Percentiles rank a stretch among this genome's conserved stretches.
These are phyloP conservation scores for Canna indica DNA, from an alignment of 176 grass and related monocot genomes.

Conservation along the genomic window DNA sequence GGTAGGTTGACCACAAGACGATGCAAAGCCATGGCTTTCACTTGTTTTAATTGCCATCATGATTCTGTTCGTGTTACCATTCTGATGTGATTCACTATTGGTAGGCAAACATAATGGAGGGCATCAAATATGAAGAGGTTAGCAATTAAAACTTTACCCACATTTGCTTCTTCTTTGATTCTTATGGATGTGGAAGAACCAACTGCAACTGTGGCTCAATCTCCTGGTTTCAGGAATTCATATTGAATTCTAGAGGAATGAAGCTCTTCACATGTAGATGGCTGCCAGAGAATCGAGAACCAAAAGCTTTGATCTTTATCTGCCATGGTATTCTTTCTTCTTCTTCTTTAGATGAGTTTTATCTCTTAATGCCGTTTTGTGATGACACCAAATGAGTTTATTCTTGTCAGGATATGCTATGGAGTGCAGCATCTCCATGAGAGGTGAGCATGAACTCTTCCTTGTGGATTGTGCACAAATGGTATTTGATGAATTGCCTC, in stretches of 20 bases:
- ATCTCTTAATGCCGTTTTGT: not conserved
- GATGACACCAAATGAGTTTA: not conserved
- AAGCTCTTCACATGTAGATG: slow-evolving; percentile 57
- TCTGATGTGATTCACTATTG: not conserved
- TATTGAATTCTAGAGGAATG: slow-evolving; percentile 38
- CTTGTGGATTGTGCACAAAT: not conserved
- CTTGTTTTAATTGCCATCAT: not conserved
- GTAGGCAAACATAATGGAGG: not conserved
- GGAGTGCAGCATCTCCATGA: slow-evolving; percentile 84
- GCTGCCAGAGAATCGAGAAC: slow-evolving; percentile 31
- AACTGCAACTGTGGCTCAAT: not conserved
- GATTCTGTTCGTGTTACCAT: not conserved
- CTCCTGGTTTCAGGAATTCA: slow-evolving; percentile 33
- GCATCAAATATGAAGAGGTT: slow-evolving; percentile 58
- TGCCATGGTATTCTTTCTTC: slow-evolving; percentile 44
- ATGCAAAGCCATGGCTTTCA: not conserved
- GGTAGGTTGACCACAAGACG: not conserved
- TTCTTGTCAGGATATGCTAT: slow-evolving; percentile 49
- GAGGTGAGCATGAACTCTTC: slow-evolving; percentile 29
- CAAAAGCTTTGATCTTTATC: slow-evolving; percentile 64
- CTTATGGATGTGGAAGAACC: not conserved
- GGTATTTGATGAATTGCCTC: not conserved
- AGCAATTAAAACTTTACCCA: not conserved
- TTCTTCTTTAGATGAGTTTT: not conserved
- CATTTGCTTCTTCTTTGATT: not conserved